phyloP scores from a whole-genome alignment of 345 rosid species.

The Brassica carinata region DNA sequence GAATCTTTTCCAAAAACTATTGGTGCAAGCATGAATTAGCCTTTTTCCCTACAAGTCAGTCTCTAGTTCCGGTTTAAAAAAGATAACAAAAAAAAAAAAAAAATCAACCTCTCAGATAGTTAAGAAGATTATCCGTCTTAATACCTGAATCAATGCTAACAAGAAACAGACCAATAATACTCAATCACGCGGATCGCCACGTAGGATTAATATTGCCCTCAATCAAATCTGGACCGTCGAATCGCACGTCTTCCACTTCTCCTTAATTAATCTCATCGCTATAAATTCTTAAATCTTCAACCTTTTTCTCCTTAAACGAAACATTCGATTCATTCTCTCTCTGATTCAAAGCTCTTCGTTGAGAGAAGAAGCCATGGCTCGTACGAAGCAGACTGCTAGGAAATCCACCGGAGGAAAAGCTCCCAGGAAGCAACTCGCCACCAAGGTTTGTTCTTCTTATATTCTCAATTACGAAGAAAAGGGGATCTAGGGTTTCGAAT shows the following conservation, averaged over 20 bases:
- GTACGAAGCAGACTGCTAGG: conserved; percentile 58
- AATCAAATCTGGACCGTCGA: conserved; percentile 18
- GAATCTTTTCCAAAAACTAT: not conserved
- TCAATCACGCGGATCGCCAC: conserved; percentile 3
- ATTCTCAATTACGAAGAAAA: not conserved
- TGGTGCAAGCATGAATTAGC: not conserved
- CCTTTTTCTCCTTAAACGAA: not conserved
- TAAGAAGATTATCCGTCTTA: not conserved
- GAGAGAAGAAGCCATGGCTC: conserved; percentile 44
- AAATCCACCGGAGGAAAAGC: conserved; percentile 55
- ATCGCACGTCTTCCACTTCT: conserved; percentile 10
- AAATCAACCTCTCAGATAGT: too few species aligned
- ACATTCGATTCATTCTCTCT: not conserved
- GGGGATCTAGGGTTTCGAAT: not conserved
- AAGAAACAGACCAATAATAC: conserved; percentile 12
- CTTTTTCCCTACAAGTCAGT: not conserved
- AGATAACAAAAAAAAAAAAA: too few species aligned
- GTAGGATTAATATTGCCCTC: not conserved
- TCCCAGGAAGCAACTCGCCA: conserved; percentile 52
- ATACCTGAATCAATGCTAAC: not conserved
- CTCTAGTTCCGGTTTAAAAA: too few species aligned
- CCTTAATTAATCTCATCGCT: not conserved
- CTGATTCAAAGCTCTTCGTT: not conserved
- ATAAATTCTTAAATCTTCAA: not conserved
- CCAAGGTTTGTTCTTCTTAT: conserved; percentile 40